phyloP scores from a whole-genome alignment of 768 basidiomycete genomes.

The Russula brevipes region DNA sequence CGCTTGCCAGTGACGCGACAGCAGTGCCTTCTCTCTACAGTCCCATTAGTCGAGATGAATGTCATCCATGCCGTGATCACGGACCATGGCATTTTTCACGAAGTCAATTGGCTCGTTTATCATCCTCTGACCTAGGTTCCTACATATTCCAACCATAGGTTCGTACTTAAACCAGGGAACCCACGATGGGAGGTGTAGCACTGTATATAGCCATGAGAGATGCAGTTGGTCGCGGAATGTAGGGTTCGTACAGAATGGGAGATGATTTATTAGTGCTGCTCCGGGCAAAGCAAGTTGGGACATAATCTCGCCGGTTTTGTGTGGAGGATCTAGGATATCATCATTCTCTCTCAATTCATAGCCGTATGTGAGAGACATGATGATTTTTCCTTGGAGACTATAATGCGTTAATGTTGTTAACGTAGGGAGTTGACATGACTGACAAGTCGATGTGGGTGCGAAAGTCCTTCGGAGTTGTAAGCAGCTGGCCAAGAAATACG shows the following conservation, averaged over 20 bases:
- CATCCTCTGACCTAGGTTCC: not conserved
- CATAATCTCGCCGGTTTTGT: not conserved
- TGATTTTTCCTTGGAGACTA: conserved; percentile 1
- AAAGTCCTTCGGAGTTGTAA: not conserved
- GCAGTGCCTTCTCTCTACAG: not conserved
- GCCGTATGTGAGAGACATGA: conserved; percentile 8
- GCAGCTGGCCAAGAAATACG: not conserved
- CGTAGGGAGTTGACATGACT: not conserved
- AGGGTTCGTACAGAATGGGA: conserved; percentile 12
- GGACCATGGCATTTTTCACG: not conserved
- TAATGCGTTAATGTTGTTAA: not conserved
- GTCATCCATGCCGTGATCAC: not conserved
- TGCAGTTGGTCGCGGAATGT: too few relatives aligned
- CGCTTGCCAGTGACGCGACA: not conserved
- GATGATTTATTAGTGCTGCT: not conserved
- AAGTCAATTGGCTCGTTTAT: not conserved
- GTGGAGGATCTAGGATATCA: not conserved
- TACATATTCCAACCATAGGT: not conserved
- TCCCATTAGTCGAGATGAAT: not conserved
- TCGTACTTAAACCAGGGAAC: not conserved
- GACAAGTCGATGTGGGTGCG: not conserved
- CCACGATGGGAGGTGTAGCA: not conserved
- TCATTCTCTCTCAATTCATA: conserved; percentile 9
- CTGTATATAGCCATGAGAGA: not conserved
- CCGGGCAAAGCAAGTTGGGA: not conserved